Evolutionary conservation across 495 filamentous ascomycete genomes (phyloP).

Genomic region (Cercophora scortea): DNA sequence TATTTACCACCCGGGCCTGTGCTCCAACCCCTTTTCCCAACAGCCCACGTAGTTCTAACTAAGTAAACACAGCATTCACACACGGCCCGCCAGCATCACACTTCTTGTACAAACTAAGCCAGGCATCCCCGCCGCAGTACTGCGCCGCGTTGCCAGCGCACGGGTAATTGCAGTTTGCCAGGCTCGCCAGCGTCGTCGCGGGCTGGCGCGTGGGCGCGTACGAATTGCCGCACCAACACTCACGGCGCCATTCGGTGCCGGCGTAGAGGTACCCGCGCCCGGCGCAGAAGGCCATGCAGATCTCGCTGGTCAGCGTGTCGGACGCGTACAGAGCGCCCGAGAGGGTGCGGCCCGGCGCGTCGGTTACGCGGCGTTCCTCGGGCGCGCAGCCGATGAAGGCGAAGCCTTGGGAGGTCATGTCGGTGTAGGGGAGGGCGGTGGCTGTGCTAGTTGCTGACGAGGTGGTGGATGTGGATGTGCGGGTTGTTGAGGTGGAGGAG

Average conservation of each 20-base stretch:
- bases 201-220: conserved; percentile 18
- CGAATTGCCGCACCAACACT: conserved; percentile 58
- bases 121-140: conserved; percentile 35
- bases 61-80: conserved; percentile 15
- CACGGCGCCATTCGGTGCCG: conserved; percentile 56
- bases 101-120: conserved; percentile 22
- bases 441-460: conserved; percentile 1
- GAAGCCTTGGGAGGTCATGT: conserved; percentile 17
- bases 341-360: conserved; percentile 24
- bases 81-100: conserved; percentile 15
- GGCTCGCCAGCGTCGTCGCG: conserved; percentile 14
- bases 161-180: conserved; percentile 24
- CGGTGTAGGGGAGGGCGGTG: conserved; percentile 8
- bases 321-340: conserved; percentile 19
- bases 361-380: conserved; percentile 16
- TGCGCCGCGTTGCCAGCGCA: conserved; percentile 33
- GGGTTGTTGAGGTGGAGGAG: background rate
- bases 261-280: conserved; percentile 38
- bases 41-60: too few species aligned
- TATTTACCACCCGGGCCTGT: too few species aligned
- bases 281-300: conserved; percentile 48
- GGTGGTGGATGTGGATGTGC: conserved; percentile 1
- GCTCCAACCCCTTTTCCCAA: background rate
- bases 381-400: conserved; percentile 23
- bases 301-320: conserved; percentile 48